Evolutionary conservation across 108 stramenopile genomes (phyloP), one percentile per base, ranked within the genome.

Genomic region (Cyclotella distinguenda): DNA sequence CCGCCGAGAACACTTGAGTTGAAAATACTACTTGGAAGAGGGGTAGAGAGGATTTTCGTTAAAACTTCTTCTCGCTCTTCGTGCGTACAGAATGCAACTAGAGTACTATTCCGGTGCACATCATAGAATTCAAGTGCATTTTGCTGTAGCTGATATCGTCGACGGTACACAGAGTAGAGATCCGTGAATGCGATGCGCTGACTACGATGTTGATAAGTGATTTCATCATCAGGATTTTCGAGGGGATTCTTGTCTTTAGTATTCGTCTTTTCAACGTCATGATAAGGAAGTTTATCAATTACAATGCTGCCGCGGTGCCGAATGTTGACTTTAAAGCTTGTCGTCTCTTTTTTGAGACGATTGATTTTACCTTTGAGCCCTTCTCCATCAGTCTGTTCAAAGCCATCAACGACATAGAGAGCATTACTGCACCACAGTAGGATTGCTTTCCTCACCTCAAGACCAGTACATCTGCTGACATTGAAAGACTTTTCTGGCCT

Each of bases 101-200:
- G 64, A 8, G 87, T 94, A 33, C 81, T 88, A 65, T 84, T 84
- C 26, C 85, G 79, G 60, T 94, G 74, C 11, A 79, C 77, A 66
- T 95, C 94, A 68, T 90, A 97, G 55, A 98, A 88, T 67, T 98
- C 96, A 51, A 98, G 79, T 15, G 90, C 96, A 47, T 80, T 93
- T 54, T 96, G 95, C 51, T 96, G 89, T 28, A 97, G 77, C 64
- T 96, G 95, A 74, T 97, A 98, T 9, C 98, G 74, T 16, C 98
- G 64, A 39, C 86, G 81, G 53, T 89, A 94, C 12, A 96, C 90
- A 27, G 90, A 87, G 60, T 86, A 88, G 3, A 94, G 68, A 34
- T 94, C 90, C 33, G 48, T 62, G 60, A 91, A 94, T 12, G 90
- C 66, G 46, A 94, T 88, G 11, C 90, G 78, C 53, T 90, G 85